Evolutionary conservation across 768 basidiomycete genomes (phyloP), one percentile per base, ranked within the genome.

Genomic region (Lepiota brunneoincarnata): DNA sequence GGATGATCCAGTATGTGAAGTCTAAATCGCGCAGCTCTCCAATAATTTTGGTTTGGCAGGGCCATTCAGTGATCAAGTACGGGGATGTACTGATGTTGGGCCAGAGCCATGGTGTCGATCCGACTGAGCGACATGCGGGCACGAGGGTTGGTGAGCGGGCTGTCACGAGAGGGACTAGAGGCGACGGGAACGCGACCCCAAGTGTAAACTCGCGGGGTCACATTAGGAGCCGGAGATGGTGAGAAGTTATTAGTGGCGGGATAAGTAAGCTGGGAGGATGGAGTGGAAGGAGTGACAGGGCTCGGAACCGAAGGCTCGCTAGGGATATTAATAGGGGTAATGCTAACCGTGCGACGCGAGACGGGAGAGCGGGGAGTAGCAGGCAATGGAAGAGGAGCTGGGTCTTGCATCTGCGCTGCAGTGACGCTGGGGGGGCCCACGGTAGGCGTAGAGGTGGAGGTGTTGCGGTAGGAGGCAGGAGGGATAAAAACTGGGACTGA

Each of bases 111-210:
- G 28, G 70, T 55, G 21, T 72, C 71, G 58, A 86, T 75, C 56
- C 79, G 81, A n/a, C 79, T 68, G 37, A 79, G 77, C 18, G 84
- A 83, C 67, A 80, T 74, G 61, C 84, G 80, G 7, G 83, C 83
- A 48, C 65, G 71, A 40, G 78, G 76, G 62, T 85, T 86, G 47
- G 80, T 77, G 49, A 87, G 75, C 6, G 81, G 84, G n/a, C 75
- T 71, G 20, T 57, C 70, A 57, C 62, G 67, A 52, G 66, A 67
- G 9, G 70, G 80, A 41, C 71, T 75, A 23, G 56, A 48, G 37
- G 66, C 70, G 54, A 63, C 63, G 49, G 67, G 67, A 17, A 66
- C 54, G 39, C 64, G 51, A 40, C 64, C 66, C 84, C 84, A 86
- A 1, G 76, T 69, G 63, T 84, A 84, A 26, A 84, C 69, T 37